phyloP scores from a whole-genome alignment of 2,329 filamentous ascomycete genomes.

The Penicillium hesseltinei region DNA sequence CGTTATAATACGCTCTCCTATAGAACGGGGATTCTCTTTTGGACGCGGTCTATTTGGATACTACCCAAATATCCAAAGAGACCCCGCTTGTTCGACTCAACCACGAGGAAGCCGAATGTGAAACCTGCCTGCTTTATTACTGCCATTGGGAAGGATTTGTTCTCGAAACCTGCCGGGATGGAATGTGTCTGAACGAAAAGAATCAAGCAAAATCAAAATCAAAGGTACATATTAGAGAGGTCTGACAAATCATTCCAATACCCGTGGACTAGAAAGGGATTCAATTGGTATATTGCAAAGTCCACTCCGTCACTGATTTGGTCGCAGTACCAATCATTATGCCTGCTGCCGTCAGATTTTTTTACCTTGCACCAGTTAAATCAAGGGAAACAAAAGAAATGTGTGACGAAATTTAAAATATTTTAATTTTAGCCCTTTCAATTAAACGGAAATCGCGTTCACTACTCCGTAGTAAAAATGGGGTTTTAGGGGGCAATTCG shows the following conservation, averaged over 20 bases:
- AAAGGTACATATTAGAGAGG: background rate
- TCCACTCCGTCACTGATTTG: constrained; percentile 14
- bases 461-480: background rate
- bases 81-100: constrained; percentile 22
- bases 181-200: constrained; percentile 12
- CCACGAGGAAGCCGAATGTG: constrained; percentile 22
- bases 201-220: background rate
- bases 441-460: background rate
- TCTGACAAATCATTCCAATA: constrained; percentile 7
- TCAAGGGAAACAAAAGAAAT: constrained; percentile 9
- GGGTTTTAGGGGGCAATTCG: background rate
- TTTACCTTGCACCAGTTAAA: constrained; percentile 19
- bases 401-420: background rate
- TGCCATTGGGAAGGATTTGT: background rate
- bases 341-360: constrained; percentile 15
- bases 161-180: constrained; percentile 7
- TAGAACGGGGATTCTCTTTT: constrained; percentile 9
- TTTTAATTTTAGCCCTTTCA: background rate
- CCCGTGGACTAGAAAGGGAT: background rate
- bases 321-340: constrained; percentile 17
- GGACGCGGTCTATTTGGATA: constrained; percentile 14
- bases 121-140: constrained; percentile 12
- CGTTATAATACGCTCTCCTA: background rate
- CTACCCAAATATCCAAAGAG: constrained; percentile 9
- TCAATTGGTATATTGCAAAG: background rate